Evolutionary conservation across 2,329 filamentous ascomycete species (phyloP), one percentile per base, ranked within the genome.

Genomic region (Ophiosphaerella narmari): DNA sequence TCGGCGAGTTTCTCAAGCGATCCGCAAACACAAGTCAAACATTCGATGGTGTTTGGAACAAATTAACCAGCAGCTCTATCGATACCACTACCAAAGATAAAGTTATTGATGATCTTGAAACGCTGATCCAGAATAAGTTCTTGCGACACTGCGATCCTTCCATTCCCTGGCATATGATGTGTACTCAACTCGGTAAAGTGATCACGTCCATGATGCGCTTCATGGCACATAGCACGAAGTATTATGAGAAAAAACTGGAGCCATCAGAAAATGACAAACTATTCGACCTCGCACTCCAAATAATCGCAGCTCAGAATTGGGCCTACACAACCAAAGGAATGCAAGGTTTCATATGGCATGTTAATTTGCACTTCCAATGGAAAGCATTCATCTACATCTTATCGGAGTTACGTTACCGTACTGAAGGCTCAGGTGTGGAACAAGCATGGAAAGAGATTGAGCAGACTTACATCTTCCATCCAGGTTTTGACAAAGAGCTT

Each of bases 371-470:
- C 34, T 82, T 81, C 60, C 74, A 76, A 16, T 82, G 79, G 79
- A 79, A 82, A 45, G 74, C 78, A 8, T 74, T 80, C 38, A 76
- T 82, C n/a, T 77, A 79, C 57, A 70, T 82, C 39, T 63, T 82
- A 31, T 60, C 57, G 1, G 60, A 70, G 33, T 55, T 73, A 12
- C 60, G 67, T 1, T 54, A 60, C 14, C 65, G 63, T 11, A 67
- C 63, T 2, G n/a, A 55, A 38, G 47, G 63, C 37, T 12, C 57
- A 37, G 47, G 67, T 7, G 65, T 69, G 4, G 62, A 71, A 7
- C 39, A 66, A 41, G 78, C 74, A 1, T 83, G 81, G 81, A 59
- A 65, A 12, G 66, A 77, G 32, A 67, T 82, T 13, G 72, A 76
- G 45, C 65, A 74, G 36, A 67, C 77, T 5, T 81, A 75, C 44